These are phyloP conservation scores for Selaginella moellendorffii DNA, from an alignment of 75 land plant genomes.

Conservation along the genomic window DNA sequence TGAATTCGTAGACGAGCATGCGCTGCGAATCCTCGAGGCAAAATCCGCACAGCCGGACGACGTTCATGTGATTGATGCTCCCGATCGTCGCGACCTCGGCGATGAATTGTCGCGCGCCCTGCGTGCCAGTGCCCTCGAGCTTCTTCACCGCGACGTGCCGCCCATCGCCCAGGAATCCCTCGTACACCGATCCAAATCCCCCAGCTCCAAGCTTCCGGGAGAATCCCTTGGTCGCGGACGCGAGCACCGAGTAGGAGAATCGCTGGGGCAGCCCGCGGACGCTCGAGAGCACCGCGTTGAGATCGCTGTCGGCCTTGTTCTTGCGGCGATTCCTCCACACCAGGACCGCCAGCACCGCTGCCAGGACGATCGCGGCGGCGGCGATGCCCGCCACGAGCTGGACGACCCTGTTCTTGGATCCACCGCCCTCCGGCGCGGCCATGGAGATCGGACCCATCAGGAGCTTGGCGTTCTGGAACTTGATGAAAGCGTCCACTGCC, in stretches of 20 bases:
- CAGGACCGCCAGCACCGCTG: neutral
- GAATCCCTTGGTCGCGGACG: neutral
- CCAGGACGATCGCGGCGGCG: neutral
- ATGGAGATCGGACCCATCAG: neutral
- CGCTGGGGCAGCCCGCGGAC: slow-evolving; percentile 1
- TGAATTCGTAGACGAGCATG: slow-evolving; percentile 3
- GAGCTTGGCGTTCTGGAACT: neutral
- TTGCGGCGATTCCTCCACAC: neutral
- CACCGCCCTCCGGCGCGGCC: neutral
- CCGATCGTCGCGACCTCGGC: slow-evolving; percentile 1
- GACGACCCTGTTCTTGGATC: neutral
- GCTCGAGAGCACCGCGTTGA: neutral
- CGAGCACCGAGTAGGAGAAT: neutral
- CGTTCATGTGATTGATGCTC: neutral
- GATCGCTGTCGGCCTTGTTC: neutral
- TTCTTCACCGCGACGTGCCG: slow-evolving; percentile 3
- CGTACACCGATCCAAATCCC: slow-evolving; percentile 8
- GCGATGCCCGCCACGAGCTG: neutral
- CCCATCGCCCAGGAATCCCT: neutral
- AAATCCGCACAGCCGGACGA: slow-evolving; percentile 4
- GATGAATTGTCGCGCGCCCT: neutral
- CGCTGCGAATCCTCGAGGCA: neutral
- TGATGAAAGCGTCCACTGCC: neutral
- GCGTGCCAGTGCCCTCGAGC: neutral
- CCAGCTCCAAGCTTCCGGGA: neutral